Conservation (phyloP, 768 basidiomycete species). For the Boletus patriciae region DNA sequence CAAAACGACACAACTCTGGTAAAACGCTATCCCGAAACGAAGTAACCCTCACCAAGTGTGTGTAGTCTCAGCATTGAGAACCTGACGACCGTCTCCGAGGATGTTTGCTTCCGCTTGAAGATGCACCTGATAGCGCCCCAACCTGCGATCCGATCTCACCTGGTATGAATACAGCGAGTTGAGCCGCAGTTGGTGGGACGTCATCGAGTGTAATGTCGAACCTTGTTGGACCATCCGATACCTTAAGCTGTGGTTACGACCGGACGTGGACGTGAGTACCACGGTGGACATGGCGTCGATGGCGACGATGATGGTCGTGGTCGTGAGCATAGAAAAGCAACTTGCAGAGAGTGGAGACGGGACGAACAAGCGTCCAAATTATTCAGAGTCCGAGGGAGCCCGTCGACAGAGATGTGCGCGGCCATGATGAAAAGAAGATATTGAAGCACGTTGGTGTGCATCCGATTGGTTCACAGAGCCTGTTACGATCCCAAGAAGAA, state of each 20-base stretch:
- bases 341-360: no score
- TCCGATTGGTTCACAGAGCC: conserved; percentile 81
- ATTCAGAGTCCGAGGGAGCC: no score
- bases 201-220: not conserved
- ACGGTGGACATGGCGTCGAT: no score
- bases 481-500: conserved; percentile 97
- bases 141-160: not conserved
- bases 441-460: conserved; percentile 87
- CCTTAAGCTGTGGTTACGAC: not conserved
- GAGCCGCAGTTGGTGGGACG: not conserved
- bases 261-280: not conserved
- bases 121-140: not conserved
- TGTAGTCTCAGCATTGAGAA: not conserved
- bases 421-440: conserved; percentile 93
- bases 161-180: not conserved
- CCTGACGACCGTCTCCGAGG: not conserved
- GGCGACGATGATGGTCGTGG: no score
- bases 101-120: not conserved
- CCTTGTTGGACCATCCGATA: not conserved
- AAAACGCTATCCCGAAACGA: not conserved
- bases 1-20: not conserved
- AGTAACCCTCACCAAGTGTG: not conserved
- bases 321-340: no score
- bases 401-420: conserved; percentile 94
- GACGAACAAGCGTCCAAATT: no score